phyloP scores from a whole-genome alignment of 495 filamentous ascomycete species.

The Darksidea phi region DNA sequence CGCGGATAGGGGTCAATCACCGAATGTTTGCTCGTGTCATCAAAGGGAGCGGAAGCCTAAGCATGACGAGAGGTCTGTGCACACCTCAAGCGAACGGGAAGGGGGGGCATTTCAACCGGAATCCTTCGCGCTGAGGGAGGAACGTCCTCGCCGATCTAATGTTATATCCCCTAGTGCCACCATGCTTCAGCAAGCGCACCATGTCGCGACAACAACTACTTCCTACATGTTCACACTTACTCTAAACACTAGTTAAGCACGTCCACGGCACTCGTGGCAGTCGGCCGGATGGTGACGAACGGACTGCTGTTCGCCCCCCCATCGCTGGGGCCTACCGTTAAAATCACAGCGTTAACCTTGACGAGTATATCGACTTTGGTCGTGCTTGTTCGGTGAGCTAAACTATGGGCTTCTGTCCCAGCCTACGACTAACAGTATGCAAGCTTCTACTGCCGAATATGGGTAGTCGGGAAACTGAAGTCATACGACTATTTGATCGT shows the following conservation, averaged over 20 bases:
- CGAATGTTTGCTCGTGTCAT: no score
- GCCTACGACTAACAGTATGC: not conserved
- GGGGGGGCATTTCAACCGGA: not conserved
- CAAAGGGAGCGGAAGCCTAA: not conserved
- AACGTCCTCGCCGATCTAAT: not conserved
- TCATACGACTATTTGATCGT: slow-evolving; percentile 29
- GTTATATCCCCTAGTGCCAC: not conserved
- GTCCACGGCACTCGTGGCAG: not conserved
- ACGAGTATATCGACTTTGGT: slow-evolving; percentile 28
- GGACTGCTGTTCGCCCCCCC: slow-evolving; percentile 21
- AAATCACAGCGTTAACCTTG: slow-evolving; percentile 24
- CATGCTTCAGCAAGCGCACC: no score
- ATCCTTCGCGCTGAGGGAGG: not conserved
- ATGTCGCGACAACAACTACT: no score
- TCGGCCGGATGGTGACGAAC: not conserved
- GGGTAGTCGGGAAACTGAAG: slow-evolving; percentile 29
- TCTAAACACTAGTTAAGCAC: no score
- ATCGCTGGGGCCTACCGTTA: slow-evolving; percentile 18
- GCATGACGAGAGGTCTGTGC: not conserved
- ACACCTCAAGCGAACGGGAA: not conserved
- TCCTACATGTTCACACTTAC: no score
- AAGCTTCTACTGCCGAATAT: slow-evolving; percentile 33
- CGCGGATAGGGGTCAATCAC: no score
- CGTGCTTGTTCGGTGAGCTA: slow-evolving; percentile 22
- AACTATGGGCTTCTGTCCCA: not conserved